Base-by-base conservation (phyloP, 148 eudicot genomes). In the Vaccinium corymbosum region DNA sequence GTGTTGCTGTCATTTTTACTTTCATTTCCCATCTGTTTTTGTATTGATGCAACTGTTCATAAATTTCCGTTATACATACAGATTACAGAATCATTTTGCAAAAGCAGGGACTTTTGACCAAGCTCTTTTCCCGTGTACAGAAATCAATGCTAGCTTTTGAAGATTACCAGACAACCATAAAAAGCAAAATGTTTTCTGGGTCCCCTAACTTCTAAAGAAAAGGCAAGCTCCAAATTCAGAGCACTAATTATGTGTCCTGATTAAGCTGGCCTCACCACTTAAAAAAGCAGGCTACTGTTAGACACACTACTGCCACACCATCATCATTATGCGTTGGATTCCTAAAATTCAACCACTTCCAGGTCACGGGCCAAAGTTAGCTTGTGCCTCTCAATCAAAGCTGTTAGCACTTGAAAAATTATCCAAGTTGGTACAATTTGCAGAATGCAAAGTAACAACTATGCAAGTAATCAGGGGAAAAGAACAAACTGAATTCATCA, bases 321-420 rank as follows among this genome's bases (percentile, higher is more conserved):
- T 76, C 73, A 89, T 75, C 86, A 71, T 85, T 87, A 82, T 93
- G 88, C 93, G 78, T 90, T 91, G 93, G 89, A 92, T 92, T 90
- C 95, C 93, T 88, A 82, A 85, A 84, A 32, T 71, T 82, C 85
- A 88, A 88, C 88, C 57, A 80, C 72, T 77, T 80, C 52, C 83
- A 20, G 80, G 77, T 84, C 71, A 84, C 72, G 57, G 81, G 81
- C 81, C 76, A 85, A 68, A 53, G 56, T 35, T 22, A 83, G 74
- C 52, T 81, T 84, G 64, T 85, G 85, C 86, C 85, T 74, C 66
- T 74, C 66, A 84, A 89, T 94, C 89, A 94, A 89, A 89, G 82
- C 84, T 84, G 71, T 64, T 64, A 64, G 29, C 38, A 27, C 42
- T 29, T 13, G 27, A 13, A 68, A 27, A 27, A 68, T 29, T 42